Evolutionary conservation across 176 grass and related monocot genomes (phyloP), one percentile per base, ranked within the genome.

Genomic region (Raddia distichophylla): DNA sequence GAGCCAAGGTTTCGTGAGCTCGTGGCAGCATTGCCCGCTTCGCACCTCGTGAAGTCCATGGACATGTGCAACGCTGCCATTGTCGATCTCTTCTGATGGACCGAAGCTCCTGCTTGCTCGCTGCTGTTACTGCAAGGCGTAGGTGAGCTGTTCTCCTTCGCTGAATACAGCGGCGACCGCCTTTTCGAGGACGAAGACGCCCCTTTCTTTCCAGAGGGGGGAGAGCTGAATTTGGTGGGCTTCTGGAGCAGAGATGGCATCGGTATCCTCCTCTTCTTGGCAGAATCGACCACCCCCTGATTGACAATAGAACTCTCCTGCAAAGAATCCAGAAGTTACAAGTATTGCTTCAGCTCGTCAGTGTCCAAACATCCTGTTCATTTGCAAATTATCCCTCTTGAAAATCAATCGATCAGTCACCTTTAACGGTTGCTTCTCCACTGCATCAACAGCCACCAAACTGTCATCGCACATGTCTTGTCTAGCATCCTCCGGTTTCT

Each of bases 301-400:
- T 97, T 93, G 43, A 77, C 78, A 67, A 93, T 60, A 33, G 69
- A 83, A 64, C 84, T 89, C 75, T 97, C 94, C 91, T 93, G 86
- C 53, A 89, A 85, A 49, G 3, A 71, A 64, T 5, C 6, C 1
- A 64, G 34, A 19, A 77, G 33, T 47, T 8, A 47, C 37, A 40
- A 3, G 4, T 16, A 8, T 10, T 46, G 75, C 44, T 60, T 52
- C 16, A 58, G 37, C 22, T 59, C 37, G 7, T 65, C 14, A 80
- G 42, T 50, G 62, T 27, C 5, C 12, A 79, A 43, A 44, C 11
- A 37, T 59, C 15, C 20, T 3, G 74, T 64, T 63, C 3, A 50
- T 7, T 6, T 5, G 20, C 37, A 43, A 20, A 71, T 51, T 60
- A 58, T n/a, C 5, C 56, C 13, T 32, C 37, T 37, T 52, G 43